These are phyloP conservation scores for Lecanicillium sp. DNA, from an alignment of 2,329 filamentous ascomycete species.

Conservation along the genomic window DNA sequence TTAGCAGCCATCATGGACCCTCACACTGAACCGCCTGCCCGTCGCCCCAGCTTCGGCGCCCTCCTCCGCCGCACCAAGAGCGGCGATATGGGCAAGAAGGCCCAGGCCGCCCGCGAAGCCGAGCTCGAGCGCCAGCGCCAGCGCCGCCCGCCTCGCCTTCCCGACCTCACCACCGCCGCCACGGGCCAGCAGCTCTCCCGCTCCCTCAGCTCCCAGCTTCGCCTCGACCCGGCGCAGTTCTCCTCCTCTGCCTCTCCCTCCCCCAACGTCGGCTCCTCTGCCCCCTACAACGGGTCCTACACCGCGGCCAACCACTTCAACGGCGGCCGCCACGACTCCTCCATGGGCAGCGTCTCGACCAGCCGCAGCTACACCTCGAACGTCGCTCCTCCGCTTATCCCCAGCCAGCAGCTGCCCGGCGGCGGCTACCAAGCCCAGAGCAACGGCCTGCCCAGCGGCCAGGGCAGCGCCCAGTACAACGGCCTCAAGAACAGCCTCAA, in stretches of 20 bases:
- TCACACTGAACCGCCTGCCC: constrained; percentile 22
- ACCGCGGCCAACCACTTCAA: neutral
- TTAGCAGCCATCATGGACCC: constrained; percentile 2
- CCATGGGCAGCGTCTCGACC: constrained; percentile 32
- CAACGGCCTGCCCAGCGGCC: too few relatives aligned
- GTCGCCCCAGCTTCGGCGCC: constrained; percentile 44
- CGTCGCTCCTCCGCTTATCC: constrained; percentile 52
- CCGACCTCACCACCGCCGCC: constrained; percentile 44
- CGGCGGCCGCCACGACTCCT: constrained; percentile 22
- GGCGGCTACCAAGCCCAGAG: too few relatives aligned
- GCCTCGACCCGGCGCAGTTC: constrained; percentile 41
- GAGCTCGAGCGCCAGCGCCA: constrained; percentile 47
- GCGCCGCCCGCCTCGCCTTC: constrained; percentile 41
- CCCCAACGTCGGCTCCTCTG: constrained; percentile 37
- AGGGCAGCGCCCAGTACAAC: neutral
- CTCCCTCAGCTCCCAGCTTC: constrained; percentile 46
- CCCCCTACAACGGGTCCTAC: constrained; percentile 29
- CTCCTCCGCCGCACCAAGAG: constrained; percentile 65
- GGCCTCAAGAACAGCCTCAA: constrained; percentile 33
- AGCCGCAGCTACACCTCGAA: constrained; percentile 36
- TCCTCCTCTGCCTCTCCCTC: constrained; percentile 36
- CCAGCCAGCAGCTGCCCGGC: constrained; percentile 52
- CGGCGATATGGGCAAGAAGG: constrained; percentile 58
- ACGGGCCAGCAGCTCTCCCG: constrained; percentile 37
- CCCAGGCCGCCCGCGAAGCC: constrained; percentile 45